Conservation (phyloP, 1,139 yeast species). For the Meyerozyma sp. region DNA sequence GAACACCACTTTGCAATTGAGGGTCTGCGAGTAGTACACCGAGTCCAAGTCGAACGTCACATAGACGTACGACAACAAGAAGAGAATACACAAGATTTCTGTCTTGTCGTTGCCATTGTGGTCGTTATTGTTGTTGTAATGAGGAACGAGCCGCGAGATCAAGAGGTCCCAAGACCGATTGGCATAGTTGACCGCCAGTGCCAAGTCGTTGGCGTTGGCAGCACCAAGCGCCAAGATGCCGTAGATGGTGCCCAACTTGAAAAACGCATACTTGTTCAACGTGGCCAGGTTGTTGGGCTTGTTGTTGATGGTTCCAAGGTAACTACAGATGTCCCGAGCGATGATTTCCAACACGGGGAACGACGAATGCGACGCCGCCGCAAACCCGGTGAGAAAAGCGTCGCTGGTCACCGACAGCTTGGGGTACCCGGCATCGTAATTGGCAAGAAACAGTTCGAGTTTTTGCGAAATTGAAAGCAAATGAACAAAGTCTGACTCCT, state of each 20-base stretch:
- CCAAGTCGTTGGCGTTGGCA: background rate
- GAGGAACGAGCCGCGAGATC: constrained; percentile 38
- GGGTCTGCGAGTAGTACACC: constrained; percentile 9
- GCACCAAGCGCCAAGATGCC: constrained; percentile 1
- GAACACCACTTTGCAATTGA: constrained; percentile 24
- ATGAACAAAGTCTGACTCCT: constrained; percentile 23
- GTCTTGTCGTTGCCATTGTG: constrained; percentile 29
- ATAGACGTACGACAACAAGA: constrained; percentile 25
- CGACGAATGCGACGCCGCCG: background rate
- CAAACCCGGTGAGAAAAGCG: constrained; percentile 1
- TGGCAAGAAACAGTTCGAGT: constrained; percentile 17
- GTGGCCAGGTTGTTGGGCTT: background rate
- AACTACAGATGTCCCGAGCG: background rate
- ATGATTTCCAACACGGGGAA: background rate
- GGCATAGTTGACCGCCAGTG: constrained; percentile 1
- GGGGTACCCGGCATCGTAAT: constrained; percentile 11
- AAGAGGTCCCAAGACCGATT: constrained; percentile 37
- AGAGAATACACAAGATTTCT: constrained; percentile 32
- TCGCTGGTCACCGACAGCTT: background rate
- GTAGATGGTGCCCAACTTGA: constrained; percentile 1
- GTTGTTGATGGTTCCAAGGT: background rate
- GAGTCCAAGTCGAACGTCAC: constrained; percentile 21
- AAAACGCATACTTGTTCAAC: background rate
- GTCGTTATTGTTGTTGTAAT: constrained; percentile 23
- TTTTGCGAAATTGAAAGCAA: constrained; percentile 31